Evolutionary conservation across 257 asterid genomes (phyloP), one percentile per base, ranked within the genome.

Genomic region (Jacaranda mimosifolia): DNA sequence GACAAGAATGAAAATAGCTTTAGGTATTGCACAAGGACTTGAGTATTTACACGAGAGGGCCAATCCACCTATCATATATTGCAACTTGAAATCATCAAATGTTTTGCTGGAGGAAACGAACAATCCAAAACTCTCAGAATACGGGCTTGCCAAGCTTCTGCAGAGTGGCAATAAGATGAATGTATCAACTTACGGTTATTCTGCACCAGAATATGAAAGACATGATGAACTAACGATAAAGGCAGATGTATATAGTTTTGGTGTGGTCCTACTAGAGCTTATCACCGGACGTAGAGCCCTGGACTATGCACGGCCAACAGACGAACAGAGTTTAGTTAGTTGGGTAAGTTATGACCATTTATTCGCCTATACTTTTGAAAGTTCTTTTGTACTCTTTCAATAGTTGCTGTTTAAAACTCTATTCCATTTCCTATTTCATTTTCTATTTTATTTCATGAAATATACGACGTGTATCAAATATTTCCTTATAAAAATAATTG

Each of bases 171-270:
- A 59, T 62, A 92, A 82, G 73, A 78, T 79, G 70, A 90, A 87
- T 17, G 72, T 85, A 9, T 77, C 92, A 5, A 80, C 86, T 6
- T 81, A 87, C 56, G 97, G 98, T 12, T 91, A 94, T 56, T 79
- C 87, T 79, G 98, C 97, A 13, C 98, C 98, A 0, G 98, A 94
- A 58, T 94, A 83, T 7, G 98, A 91, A 63, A 82, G 88, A 57
- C 86, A 85, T 0, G 96, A 95, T 18, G 96, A 84, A 45, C 87
- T 89, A 73, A 86, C 98, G 0, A 63, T 77, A 59, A 94, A 91
- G 75, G 90, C 98, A 6, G 99, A 94, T 68, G 94, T 94, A 4
- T 94, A 92, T 65, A 91, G 95, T 68, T 94, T 89, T 48, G 98
- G 98, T 3, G 94, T 94, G 3, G 87, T 92, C 60, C 66, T 94